Conservation (phyloP, 1,284 basidiomycete species). For the Rhodotorula sp. region DNA sequence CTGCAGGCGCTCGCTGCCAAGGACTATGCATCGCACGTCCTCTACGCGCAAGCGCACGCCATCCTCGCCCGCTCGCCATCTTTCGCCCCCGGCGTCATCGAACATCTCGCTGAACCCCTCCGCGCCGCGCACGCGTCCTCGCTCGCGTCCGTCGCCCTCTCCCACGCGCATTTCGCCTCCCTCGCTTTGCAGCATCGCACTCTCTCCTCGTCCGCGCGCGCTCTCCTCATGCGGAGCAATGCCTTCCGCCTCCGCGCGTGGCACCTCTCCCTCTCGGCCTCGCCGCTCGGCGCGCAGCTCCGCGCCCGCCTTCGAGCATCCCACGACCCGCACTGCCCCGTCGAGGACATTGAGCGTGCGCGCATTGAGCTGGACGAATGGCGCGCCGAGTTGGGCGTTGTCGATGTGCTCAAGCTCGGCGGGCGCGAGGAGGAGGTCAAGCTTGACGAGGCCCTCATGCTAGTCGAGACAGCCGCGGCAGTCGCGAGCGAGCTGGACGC, state of each 20-base stretch:
- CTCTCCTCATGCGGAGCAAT: neutral
- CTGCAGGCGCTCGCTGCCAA: neutral
- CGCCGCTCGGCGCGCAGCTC: neutral
- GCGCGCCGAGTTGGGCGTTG: neutral
- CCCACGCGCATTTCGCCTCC: neutral
- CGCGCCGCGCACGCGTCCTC: neutral
- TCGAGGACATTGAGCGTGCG: neutral
- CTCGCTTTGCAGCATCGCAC: neutral
- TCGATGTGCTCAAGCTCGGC: neutral
- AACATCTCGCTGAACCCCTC: neutral
- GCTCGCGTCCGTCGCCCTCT: neutral
- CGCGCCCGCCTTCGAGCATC: neutral
- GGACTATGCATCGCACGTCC: neutral
- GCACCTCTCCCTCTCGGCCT: neutral
- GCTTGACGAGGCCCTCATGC: slow-evolving; percentile 9
- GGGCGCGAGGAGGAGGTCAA: neutral
- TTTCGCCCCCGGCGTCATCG: neutral
- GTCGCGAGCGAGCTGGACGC: neutral
- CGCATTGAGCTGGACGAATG: neutral
- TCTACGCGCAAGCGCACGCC: neutral
- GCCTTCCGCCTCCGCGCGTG: neutral
- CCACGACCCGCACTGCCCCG: neutral
- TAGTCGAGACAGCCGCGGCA: slow-evolving; percentile 1
- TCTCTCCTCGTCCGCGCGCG: neutral
- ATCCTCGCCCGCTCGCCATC: neutral